These are phyloP conservation scores for Apiotrichum veenhuisii DNA, from an alignment of 1,284 basidiomycete genomes.

Conservation along the genomic window DNA sequence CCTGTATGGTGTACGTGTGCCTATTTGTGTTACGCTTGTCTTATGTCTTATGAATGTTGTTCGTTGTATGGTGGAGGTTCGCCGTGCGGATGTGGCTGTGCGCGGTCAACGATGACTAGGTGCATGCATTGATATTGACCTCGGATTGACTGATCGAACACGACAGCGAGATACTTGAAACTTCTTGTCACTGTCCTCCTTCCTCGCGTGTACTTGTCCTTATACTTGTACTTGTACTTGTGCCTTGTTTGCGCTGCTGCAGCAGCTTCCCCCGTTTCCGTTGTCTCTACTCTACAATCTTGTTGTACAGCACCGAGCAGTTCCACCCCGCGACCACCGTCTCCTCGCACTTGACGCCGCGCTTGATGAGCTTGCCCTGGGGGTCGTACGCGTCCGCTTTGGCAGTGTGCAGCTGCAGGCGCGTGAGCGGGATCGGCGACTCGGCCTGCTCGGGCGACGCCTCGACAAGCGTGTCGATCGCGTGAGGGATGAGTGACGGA, in stretches of 20 bases:
- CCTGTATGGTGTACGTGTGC: too few species aligned
- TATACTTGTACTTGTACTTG: background rate
- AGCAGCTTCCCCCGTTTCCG: background rate
- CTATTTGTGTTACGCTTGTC: too few species aligned
- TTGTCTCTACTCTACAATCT: constrained; percentile 51
- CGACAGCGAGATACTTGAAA: too few species aligned
- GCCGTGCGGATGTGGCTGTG: too few species aligned
- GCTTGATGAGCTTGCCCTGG: constrained; percentile 63
- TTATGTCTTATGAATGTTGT: too few species aligned
- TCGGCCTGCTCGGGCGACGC: constrained; percentile 57
- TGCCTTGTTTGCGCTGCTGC: background rate
- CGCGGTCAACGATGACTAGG: background rate
- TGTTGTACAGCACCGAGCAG: constrained; percentile 71
- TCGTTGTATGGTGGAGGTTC: too few species aligned
- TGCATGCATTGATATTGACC: background rate
- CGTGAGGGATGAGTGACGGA: constrained; percentile 53
- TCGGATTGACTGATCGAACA: background rate
- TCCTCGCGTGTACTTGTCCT: too few species aligned
- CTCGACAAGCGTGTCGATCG: constrained; percentile 40
- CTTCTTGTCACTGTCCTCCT: too few species aligned
- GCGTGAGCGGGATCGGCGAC: constrained; percentile 50
- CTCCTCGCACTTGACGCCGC: constrained; percentile 66
- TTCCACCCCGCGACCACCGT: constrained; percentile 56
- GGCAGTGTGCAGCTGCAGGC: constrained; percentile 47
- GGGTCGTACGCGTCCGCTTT: constrained; percentile 60